These are phyloP conservation scores for Zoysia matrella DNA, from an alignment of 202 grass and related monocot genomes.

Conservation along the genomic window DNA sequence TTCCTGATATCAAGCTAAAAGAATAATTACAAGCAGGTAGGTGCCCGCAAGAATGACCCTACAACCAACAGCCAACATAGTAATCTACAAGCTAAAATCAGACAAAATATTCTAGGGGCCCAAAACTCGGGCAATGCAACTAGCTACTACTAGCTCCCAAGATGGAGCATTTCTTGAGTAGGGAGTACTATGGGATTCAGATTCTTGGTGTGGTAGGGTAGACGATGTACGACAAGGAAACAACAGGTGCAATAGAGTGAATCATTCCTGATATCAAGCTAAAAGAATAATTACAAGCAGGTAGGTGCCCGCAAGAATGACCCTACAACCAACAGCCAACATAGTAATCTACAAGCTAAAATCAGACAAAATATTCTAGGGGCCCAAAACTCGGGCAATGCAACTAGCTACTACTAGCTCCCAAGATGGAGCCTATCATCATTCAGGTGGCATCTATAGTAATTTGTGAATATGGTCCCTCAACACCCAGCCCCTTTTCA, in stretches of 20 bases:
- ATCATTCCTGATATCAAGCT: constrained; percentile 49
- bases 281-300: constrained; percentile 88
- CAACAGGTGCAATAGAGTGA: constrained; percentile 27
- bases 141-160: no score
- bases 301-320: constrained; percentile 70
- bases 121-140: no score
- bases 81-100: no score
- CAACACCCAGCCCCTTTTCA: constrained; percentile 42
- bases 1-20: constrained; percentile 52
- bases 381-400: constrained; percentile 66
- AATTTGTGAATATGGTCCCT: constrained; percentile 36
- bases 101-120: no score
- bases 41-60: constrained; percentile 73
- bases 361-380: constrained; percentile 56
- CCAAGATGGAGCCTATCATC: constrained; percentile 4
- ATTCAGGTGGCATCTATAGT: constrained; percentile 48
- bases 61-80: no score
- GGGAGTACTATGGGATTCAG: neutral
- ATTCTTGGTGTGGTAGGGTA: constrained; percentile 11
- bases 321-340: constrained; percentile 39
- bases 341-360: constrained; percentile 55
- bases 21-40: constrained; percentile 85
- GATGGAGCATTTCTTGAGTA: no score
- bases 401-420: constrained; percentile 36
- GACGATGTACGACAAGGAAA: no score